A percentile compares a stretch with the other conserved stretches of the same genome.
phyloP scores from a whole-genome alignment of 495 filamentous ascomycete species.

The Podospora australis region DNA sequence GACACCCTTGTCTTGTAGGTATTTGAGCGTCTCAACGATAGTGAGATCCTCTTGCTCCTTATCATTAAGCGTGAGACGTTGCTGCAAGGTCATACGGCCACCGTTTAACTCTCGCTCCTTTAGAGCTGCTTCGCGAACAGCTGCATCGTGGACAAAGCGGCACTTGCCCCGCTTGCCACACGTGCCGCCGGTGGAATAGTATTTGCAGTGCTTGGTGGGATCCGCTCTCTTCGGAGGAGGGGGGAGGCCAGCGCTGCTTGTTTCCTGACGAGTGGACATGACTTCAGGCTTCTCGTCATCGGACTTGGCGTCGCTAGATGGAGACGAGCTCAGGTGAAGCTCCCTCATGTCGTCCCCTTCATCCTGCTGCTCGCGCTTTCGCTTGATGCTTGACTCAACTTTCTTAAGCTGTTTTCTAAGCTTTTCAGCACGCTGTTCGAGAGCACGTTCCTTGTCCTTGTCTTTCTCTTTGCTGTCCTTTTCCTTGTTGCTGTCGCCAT shows the following conservation, averaged over 20 bases:
- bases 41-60: constrained; percentile 52
- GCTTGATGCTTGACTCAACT: constrained; percentile 49
- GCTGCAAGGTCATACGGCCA: constrained; percentile 49
- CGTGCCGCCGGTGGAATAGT: constrained; percentile 53
- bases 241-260: constrained; percentile 26
- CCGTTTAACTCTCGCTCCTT: constrained; percentile 47
- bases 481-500: constrained; percentile 24
- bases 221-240: constrained; percentile 44
- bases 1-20: constrained; percentile 39
- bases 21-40: constrained; percentile 47
- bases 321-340: constrained; percentile 29
- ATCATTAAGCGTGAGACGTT: constrained; percentile 50
- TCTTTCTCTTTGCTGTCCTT: too few relatives aligned
- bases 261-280: constrained; percentile 35
- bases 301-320: constrained; percentile 32
- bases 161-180: constrained; percentile 60
- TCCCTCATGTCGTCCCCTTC: constrained; percentile 51
- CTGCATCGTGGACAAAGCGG: constrained; percentile 53
- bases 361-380: constrained; percentile 50
- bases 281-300: constrained; percentile 46
- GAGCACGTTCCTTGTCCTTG: constrained; percentile 5
- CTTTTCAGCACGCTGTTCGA: constrained; percentile 45
- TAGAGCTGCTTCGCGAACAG: constrained; percentile 46
- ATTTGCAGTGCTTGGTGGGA: constrained; percentile 52
- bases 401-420: constrained; percentile 45